A percentile compares a stretch with the other conserved stretches of the same genome.
These are phyloP conservation scores for Plantago lanceolata DNA, from an alignment of 305 asterid species.

Conservation along the genomic window DNA sequence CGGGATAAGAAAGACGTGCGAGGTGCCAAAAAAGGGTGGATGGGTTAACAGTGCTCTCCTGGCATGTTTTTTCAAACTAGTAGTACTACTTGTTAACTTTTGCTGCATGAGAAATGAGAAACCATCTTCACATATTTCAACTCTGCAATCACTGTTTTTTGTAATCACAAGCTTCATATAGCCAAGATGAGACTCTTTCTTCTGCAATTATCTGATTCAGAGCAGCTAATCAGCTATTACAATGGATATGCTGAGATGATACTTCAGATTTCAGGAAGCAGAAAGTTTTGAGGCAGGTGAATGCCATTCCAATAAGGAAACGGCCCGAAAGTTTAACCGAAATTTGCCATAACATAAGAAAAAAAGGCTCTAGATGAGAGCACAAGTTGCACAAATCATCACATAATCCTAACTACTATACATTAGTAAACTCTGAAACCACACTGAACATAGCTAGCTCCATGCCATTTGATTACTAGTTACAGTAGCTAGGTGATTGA, in stretches of 20 bases:
- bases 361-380: background rate
- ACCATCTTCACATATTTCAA: background rate
- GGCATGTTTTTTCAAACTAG: background rate
- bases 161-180: background rate
- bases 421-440: background rate
- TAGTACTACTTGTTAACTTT: too few species aligned
- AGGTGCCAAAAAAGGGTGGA: background rate
- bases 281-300: too few species aligned
- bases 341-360: background rate
- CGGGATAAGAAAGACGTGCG: background rate
- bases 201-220: background rate
- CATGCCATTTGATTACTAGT: slow-evolving; percentile 1
- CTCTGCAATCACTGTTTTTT: background rate
- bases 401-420: background rate
- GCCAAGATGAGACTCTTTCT: background rate
- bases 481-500: slow-evolving; percentile 15
- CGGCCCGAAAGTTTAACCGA: too few species aligned
- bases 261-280: background rate
- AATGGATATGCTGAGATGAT: background rate
- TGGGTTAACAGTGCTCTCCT: background rate
- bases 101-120: too few species aligned
- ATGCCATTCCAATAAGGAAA: too few species aligned
- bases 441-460: background rate
- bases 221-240: background rate
- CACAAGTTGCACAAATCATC: background rate